Evolutionary conservation across 169 alveolate species (phyloP), one percentile per base, ranked within the genome.

Genomic region (Cryptosporidium bovis): DNA sequence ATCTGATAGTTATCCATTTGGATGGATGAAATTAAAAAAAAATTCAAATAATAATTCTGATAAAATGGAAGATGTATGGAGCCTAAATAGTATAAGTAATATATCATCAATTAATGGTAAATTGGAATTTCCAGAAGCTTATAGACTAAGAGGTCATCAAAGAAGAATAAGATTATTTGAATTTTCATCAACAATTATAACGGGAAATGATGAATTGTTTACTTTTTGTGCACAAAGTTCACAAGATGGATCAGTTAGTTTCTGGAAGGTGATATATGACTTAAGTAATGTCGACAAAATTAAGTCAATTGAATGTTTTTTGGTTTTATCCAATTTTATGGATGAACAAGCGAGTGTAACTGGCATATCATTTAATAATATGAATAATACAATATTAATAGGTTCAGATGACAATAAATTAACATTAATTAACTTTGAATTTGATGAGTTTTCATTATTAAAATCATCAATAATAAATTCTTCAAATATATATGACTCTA

Each of bases 281-380:
- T 44, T 56, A 16, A 48, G 40, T 18, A 16, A 56, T 27, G 20
- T 27, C 3, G 44, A 68, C 16, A 60, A 60, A 13, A 77, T 77
- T 18, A 77, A 77, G 64, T 56, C 77, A 6, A 62, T 62, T 13
- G 87, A 77, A 46, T 77, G 87, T 33, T 77, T 77, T 77, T 44
- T 77, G 18, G 87, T 77, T 16, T n/a, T 77, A 18, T 58, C 87
- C 27, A 77, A 77, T 44, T 77, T 77, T 50, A 77, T 77, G 71
- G 87, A 77, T 60, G 87, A 77, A 40, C 87, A 77, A 36, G 87
- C 87, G 8, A 77, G 87, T 50, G 71, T 77, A 15, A 77, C 87
- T 4, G 87, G 56, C 24, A 77, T 77, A 27, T 34, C 87, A 12
- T 77, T 77, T 60, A 62, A 77, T 50, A 60, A 60, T 27, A 20